Evolutionary conservation across 345 rosid genomes (phyloP).

Genomic region (Reutealis trisperma): DNA sequence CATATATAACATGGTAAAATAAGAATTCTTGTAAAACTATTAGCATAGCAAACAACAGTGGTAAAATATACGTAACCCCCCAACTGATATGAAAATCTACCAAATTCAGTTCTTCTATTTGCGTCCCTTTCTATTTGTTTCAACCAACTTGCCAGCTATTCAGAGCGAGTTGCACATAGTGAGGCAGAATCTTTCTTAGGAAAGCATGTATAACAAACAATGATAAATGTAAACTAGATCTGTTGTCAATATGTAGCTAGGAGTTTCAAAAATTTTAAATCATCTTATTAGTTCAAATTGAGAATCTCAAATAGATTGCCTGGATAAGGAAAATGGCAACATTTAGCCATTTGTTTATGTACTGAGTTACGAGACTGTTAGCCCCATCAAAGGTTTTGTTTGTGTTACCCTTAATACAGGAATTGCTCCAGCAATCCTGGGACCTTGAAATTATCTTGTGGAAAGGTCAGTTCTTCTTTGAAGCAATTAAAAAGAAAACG

Average conservation of each 20-base stretch:
- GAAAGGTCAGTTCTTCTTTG: background rate
- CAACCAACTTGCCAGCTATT: too few species aligned
- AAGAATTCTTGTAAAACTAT: background rate
- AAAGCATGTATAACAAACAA: too few species aligned
- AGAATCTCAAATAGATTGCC: background rate
- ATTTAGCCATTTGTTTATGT: background rate
- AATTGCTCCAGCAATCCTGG: background rate
- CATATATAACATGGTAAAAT: too few species aligned
- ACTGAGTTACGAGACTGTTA: background rate
- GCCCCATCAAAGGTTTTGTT: background rate
- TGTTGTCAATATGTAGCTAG: background rate
- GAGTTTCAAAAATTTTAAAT: background rate
- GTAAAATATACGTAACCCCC: too few species aligned
- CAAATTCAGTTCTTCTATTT: too few species aligned
- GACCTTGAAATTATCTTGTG: background rate
- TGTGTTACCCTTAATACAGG: background rate
- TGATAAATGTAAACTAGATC: background rate
- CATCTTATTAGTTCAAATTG: background rate
- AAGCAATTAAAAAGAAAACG: background rate
- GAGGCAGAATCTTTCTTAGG: too few species aligned
- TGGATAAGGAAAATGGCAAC: background rate
- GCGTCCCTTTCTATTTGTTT: too few species aligned
- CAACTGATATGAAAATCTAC: too few species aligned
- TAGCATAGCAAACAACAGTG: background rate
- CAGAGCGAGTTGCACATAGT: too few species aligned